These are phyloP conservation scores for Raphidocelis subcapitata DNA, from an alignment of 139 green algal genomes.

Conservation along the genomic window DNA sequence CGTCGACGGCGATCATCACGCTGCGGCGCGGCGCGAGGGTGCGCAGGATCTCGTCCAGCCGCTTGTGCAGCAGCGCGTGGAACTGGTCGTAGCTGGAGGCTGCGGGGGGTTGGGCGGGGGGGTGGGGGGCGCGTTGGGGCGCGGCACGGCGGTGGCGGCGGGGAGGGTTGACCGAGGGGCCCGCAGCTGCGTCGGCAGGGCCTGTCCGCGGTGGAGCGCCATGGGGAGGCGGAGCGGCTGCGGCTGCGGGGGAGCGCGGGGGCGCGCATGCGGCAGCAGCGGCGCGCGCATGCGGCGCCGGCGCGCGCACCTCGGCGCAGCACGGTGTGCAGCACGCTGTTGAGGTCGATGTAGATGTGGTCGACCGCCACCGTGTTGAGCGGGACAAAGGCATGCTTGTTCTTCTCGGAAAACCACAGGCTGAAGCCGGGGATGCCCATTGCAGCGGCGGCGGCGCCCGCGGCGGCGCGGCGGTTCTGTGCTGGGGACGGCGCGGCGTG, in stretches of 20 bases:
- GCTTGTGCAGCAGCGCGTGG: conserved; percentile 56
- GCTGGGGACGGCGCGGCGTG: not conserved
- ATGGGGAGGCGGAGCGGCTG: not conserved
- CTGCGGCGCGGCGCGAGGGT: conserved; percentile 47
- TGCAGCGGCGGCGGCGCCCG: not conserved
- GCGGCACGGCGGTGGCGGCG: not conserved
- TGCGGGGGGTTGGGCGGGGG: conserved; percentile 28
- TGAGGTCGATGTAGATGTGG: conserved; percentile 81
- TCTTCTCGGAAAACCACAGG: conserved; percentile 59
- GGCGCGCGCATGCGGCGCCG: not conserved
- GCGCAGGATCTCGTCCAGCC: conserved; percentile 64
- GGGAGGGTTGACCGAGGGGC: not conserved
- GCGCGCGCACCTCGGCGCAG: conserved; percentile 52
- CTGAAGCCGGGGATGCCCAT: conserved; percentile 80
- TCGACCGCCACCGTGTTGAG: conserved; percentile 42
- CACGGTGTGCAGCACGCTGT: conserved; percentile 66
- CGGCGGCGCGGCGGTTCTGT: not conserved
- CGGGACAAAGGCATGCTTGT: conserved; percentile 53
- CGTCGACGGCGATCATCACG: conserved; percentile 77
- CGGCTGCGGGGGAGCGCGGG: not conserved
- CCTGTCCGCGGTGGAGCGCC: not conserved
- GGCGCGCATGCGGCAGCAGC: not conserved
- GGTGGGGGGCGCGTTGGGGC: not conserved
- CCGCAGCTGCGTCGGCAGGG: not conserved
- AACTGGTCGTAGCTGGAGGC: conserved; percentile 53